Conservation (phyloP, 345 rosid genomes). For the Moringa oleifera region DNA sequence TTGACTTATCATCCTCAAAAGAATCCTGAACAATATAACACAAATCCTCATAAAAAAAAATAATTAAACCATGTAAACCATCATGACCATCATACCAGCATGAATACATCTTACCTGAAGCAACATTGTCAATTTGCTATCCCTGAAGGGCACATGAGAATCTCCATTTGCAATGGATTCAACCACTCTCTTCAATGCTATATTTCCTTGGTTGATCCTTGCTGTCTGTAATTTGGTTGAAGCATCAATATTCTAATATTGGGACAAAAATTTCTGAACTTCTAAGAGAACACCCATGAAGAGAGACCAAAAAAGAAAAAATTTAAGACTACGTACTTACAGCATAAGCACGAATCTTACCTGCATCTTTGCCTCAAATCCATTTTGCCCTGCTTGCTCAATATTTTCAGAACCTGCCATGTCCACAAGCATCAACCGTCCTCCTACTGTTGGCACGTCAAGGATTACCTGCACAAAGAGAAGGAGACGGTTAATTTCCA, state of each 20-base stretch:
- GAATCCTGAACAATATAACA: conserved; percentile 56
- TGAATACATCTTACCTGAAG: conserved; percentile 52
- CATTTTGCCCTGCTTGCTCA: conserved; percentile 92
- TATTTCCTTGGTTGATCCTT: conserved; percentile 94
- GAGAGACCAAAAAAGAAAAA: background rate
- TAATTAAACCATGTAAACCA: background rate
- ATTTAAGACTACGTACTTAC: background rate
- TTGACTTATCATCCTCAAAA: conserved; percentile 92
- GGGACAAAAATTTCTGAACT: background rate
- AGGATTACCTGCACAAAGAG: conserved; percentile 58
- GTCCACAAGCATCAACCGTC: conserved; percentile 94
- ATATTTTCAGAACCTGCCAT: conserved; percentile 99
- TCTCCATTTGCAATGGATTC: conserved; percentile 99
- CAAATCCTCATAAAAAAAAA: background rate
- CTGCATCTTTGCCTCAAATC: conserved; percentile 98
- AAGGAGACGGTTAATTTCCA: background rate
- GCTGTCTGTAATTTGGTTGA: conserved; percentile 58
- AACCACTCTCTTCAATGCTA: conserved; percentile 89
- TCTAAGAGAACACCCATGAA: background rate
- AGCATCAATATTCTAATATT: conserved; percentile 5
- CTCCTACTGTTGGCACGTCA: conserved; percentile 97
- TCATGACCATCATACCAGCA: background rate
- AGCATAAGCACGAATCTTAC: conserved; percentile 24
- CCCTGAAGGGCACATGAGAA: conserved; percentile 97
- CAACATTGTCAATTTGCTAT: conserved; percentile 94